These are phyloP conservation scores for Paecilomyces niveus DNA, from an alignment of 2,329 filamentous ascomycete genomes.

Conservation along the genomic window DNA sequence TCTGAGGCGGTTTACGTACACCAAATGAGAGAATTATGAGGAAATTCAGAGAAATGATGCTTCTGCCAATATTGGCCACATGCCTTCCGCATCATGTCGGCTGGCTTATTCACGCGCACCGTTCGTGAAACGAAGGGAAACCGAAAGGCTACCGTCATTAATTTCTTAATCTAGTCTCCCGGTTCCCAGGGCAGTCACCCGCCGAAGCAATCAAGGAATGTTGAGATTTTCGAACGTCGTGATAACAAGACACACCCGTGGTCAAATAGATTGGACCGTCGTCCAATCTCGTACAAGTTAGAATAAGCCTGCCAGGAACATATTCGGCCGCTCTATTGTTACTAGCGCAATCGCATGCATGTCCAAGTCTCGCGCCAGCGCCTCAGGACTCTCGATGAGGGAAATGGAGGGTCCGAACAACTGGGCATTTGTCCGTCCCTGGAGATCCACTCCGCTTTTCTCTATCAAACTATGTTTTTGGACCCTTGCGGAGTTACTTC, in stretches of 20 bases:
- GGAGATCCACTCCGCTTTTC: neutral
- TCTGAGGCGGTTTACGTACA: neutral
- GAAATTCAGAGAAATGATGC: neutral
- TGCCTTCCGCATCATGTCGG: neutral
- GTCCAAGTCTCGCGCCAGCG: neutral
- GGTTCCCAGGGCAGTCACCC: neutral
- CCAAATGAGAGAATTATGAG: neutral
- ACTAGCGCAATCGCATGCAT: neutral
- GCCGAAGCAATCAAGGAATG: neutral
- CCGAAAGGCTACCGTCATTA: neutral
- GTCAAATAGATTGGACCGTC: neutral
- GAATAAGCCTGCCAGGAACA: neutral
- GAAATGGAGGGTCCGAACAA: neutral
- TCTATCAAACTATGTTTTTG: neutral
- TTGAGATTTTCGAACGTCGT: neutral
- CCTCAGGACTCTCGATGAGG: neutral
- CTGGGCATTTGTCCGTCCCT: neutral
- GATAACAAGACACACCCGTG: neutral
- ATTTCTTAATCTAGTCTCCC: neutral
- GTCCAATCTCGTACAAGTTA: neutral
- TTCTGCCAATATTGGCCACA: neutral
- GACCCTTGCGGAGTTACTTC: neutral
- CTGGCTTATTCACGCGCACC: neutral
- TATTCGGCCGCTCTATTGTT: neutral
- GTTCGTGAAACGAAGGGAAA: neutral